These are phyloP conservation scores for Serendipita sp. DNA, from an alignment of 768 basidiomycete species.

Conservation along the genomic window DNA sequence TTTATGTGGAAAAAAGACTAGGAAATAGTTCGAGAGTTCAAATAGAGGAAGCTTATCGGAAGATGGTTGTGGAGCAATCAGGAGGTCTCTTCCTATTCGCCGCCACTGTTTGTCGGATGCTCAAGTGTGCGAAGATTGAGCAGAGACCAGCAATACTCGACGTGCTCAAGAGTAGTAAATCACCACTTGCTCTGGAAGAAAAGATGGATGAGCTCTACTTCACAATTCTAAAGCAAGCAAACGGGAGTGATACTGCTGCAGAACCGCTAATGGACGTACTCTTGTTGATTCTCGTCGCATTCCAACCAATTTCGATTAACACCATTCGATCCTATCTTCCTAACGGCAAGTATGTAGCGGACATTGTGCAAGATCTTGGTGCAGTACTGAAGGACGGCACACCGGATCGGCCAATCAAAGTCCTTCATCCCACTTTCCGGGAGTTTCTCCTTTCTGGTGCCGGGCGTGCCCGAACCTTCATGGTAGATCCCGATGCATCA, in stretches of 20 bases:
- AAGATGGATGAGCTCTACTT: neutral
- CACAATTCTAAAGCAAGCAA: neutral
- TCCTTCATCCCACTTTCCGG: neutral
- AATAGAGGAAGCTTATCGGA: neutral
- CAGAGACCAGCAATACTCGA: neutral
- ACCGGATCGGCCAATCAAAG: neutral
- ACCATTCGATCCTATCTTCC: neutral
- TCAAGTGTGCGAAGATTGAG: neutral
- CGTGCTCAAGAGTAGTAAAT: neutral
- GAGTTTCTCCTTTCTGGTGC: neutral
- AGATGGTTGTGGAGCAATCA: neutral
- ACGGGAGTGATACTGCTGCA: neutral
- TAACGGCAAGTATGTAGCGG: neutral
- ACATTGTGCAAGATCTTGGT: neutral
- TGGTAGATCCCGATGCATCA: neutral
- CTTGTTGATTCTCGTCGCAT: neutral
- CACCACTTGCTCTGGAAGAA: neutral
- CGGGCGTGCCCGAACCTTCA: neutral
- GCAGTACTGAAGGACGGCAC: neutral
- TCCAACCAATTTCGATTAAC: neutral
- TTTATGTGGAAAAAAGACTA: neutral
- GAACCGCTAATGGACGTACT: neutral
- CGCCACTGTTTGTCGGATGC: neutral
- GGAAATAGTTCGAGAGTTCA: neutral
- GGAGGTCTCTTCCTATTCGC: neutral